These are phyloP conservation scores for Sporothrix brasiliensis DNA, from an alignment of 2,329 filamentous ascomycete genomes.

Conservation along the genomic window DNA sequence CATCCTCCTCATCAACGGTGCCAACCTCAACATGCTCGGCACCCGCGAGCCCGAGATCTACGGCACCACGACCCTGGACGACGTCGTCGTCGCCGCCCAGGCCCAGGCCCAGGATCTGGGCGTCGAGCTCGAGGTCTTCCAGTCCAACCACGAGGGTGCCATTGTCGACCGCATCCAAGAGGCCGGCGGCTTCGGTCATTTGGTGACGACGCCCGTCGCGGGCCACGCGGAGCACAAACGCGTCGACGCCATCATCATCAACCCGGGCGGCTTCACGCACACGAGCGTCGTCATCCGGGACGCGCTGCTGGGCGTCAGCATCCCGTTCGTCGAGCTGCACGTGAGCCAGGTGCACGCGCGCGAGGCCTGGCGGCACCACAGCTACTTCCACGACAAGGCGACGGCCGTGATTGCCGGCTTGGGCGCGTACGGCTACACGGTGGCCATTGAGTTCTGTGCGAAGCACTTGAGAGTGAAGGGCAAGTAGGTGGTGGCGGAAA, in stretches of 20 bases:
- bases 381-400: constrained; percentile 75
- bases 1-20: constrained; percentile 78
- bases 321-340: constrained; percentile 79
- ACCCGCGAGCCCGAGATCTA: constrained; percentile 74
- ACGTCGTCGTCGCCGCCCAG: constrained; percentile 58
- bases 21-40: constrained; percentile 79
- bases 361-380: constrained; percentile 69
- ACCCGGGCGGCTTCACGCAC: constrained; percentile 74
- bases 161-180: constrained; percentile 72
- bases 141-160: constrained; percentile 78
- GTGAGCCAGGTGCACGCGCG: constrained; percentile 73
- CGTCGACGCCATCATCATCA: constrained; percentile 71
- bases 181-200: constrained; percentile 21
- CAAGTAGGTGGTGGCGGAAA: constrained; percentile 30
- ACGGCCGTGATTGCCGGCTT: constrained; percentile 72
- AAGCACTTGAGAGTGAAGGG: constrained; percentile 51
- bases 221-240: not conserved
- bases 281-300: constrained; percentile 77
- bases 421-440: constrained; percentile 63
- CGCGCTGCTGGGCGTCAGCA: constrained; percentile 66
- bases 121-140: constrained; percentile 60
- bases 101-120: constrained; percentile 54
- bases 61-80: constrained; percentile 67
- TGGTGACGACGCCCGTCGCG: not conserved
- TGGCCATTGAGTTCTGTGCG: constrained; percentile 59